Conservation (phyloP, 768 basidiomycete species). For the Lactarius vividus region DNA sequence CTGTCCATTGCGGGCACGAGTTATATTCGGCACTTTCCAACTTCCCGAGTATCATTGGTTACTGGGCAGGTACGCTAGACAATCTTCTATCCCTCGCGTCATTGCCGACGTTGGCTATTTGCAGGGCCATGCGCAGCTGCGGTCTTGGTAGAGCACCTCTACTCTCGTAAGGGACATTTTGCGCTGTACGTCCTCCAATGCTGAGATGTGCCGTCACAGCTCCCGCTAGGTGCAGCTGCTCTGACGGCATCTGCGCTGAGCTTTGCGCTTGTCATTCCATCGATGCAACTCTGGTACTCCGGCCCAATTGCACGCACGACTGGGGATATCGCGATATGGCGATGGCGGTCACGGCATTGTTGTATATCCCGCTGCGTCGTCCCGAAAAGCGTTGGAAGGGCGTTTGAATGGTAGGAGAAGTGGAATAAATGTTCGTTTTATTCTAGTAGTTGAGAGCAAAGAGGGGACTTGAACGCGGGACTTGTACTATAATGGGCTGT, state of each 20-base stretch:
- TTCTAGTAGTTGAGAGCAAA: not conserved
- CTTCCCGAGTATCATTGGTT: constrained; percentile 61
- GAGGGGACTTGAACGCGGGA: not conserved
- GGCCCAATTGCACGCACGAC: constrained; percentile 63
- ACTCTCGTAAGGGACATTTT: constrained; percentile 55
- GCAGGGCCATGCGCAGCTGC: constrained; percentile 50
- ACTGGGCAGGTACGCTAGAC: constrained; percentile 37
- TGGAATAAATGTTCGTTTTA: not conserved
- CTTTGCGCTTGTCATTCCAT: constrained; percentile 58
- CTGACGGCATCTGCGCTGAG: constrained; percentile 48
- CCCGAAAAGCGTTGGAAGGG: constrained; percentile 31
- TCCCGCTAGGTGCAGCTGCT: no score
- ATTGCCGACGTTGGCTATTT: constrained; percentile 32
- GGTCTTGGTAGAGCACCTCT: constrained; percentile 61
- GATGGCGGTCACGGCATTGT: constrained; percentile 43
- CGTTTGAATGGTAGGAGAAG: not conserved
- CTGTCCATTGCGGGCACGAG: constrained; percentile 60
- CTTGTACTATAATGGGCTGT: no score
- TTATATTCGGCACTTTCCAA: constrained; percentile 65
- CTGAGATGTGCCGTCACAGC: constrained; percentile 55
- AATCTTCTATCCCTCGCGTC: not conserved
- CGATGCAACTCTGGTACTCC: constrained; percentile 71
- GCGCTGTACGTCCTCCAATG: constrained; percentile 44
- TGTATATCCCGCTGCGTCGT: constrained; percentile 54
- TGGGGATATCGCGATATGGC: constrained; percentile 71